A percentile compares a stretch with the other conserved stretches of the same genome.
Evolutionary conservation across 495 filamentous ascomycete genomes (phyloP).

Genomic region (Aspergillus campestris): DNA sequence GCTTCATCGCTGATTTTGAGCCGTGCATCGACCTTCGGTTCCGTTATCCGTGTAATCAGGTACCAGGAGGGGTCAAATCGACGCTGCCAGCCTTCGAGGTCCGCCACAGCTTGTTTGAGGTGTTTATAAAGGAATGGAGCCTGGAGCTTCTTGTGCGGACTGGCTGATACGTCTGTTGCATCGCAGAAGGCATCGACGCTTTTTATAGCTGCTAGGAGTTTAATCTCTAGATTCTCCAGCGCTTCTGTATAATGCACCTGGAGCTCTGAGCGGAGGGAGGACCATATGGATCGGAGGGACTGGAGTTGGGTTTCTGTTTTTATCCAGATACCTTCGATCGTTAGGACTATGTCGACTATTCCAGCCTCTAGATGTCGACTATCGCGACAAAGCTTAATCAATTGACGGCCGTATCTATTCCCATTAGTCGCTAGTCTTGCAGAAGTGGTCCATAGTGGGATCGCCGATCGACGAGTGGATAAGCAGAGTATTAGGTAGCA

Average conservation of each 20-base stretch:
- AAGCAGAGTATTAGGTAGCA: no score
- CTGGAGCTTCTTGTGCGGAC: not conserved
- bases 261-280: not conserved
- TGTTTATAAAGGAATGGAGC: not conserved
- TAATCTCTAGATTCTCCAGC: not conserved
- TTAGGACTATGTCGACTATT: not conserved
- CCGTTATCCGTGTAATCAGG: slow-evolving; percentile 11
- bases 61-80: slow-evolving; percentile 20
- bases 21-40: slow-evolving; percentile 3
- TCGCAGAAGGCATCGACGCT: not conserved
- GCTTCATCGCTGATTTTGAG: not conserved
- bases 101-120: slow-evolving; percentile 7
- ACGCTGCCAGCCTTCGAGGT: slow-evolving; percentile 15
- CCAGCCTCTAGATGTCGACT: not conserved
- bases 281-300: not conserved
- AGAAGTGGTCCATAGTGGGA: no score
- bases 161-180: not conserved
- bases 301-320: not conserved
- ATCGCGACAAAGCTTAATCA: not conserved
- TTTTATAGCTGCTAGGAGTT: not conserved
- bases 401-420: not conserved
- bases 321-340: not conserved
- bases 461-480: no score
- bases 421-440: not conserved
- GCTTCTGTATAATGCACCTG: not conserved